A percentile compares a stretch with the other conserved stretches of the same genome.
Conservation (phyloP, 805 yeast species). For the Zygosaccharomyces pseudorouxii region DNA sequence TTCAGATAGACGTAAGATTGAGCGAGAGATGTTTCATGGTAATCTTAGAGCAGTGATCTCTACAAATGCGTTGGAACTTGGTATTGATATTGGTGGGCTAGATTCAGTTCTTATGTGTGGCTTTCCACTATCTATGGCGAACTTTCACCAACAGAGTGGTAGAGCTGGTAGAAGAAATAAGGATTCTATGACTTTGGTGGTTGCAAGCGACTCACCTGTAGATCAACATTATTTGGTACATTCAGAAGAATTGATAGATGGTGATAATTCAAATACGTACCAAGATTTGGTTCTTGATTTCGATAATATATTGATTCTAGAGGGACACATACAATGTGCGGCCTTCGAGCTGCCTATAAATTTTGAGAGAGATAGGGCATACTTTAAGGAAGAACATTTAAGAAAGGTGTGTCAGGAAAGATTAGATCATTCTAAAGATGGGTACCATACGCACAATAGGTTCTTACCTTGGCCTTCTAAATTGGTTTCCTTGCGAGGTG, state of each 20-base stretch:
- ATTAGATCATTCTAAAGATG: slow-evolving; percentile 40
- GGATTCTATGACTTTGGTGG: slow-evolving; percentile 80
- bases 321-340: slow-evolving; percentile 90
- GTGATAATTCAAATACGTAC: slow-evolving; percentile 48
- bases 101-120: slow-evolving; percentile 93
- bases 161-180: slow-evolving; percentile 88
- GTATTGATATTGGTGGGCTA: slow-evolving; percentile 88
- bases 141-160: slow-evolving; percentile 93
- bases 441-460: slow-evolving; percentile 51
- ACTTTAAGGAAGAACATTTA: slow-evolving; percentile 42
- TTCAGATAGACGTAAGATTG: slow-evolving; percentile 80
- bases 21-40: slow-evolving; percentile 85
- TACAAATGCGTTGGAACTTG: slow-evolving; percentile 92
- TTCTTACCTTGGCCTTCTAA: slow-evolving; percentile 81
- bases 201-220: slow-evolving; percentile 77
- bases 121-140: slow-evolving; percentile 81
- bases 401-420: slow-evolving; percentile 38
- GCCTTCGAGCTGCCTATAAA: slow-evolving; percentile 76
- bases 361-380: slow-evolving; percentile 48
- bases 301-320: slow-evolving; percentile 58
- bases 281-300: slow-evolving; percentile 59
- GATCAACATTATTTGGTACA: slow-evolving; percentile 79
- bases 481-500: slow-evolving; percentile 72
- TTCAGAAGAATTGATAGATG: slow-evolving; percentile 29
- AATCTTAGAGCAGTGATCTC: slow-evolving; percentile 81